These are phyloP conservation scores for Beauveria medogensis DNA, from an alignment of 2,329 filamentous ascomycete species.

Conservation along the genomic window DNA sequence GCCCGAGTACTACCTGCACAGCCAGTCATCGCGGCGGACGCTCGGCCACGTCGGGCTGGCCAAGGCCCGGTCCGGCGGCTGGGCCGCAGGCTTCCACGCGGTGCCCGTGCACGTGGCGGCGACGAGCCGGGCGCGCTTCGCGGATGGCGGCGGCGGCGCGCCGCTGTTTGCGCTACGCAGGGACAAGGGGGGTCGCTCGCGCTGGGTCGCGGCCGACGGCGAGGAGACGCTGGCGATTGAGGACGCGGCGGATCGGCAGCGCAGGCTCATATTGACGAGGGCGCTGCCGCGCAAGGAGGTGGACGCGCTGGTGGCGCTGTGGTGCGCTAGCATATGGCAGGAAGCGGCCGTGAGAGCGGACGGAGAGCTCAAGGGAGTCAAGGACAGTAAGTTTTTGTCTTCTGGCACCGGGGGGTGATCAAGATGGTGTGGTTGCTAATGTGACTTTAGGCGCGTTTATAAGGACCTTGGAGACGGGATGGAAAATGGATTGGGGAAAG, in stretches of 20 bases:
- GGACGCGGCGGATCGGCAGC: neutral
- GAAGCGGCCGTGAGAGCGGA: neutral
- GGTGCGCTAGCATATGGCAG: conserved; percentile 2
- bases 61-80: neutral
- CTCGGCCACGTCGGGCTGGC: conserved; percentile 1
- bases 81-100: neutral
- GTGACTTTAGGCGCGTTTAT: neutral
- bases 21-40: neutral
- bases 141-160: too few relatives aligned
- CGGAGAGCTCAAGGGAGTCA: neutral
- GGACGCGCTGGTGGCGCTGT: conserved; percentile 5
- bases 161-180: neutral
- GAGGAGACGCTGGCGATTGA: neutral
- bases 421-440: neutral
- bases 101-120: neutral
- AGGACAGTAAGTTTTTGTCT: neutral
- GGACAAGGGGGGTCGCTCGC: neutral
- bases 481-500: neutral
- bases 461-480: neutral
- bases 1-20: conserved; percentile 6
- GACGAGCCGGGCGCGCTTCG: neutral
- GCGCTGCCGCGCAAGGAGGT: neutral
- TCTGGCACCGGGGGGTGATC: too few relatives aligned
- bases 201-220: neutral
- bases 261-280: neutral